phyloP scores from a whole-genome alignment of 306 rosid species.

The Cucumis melo region DNA sequence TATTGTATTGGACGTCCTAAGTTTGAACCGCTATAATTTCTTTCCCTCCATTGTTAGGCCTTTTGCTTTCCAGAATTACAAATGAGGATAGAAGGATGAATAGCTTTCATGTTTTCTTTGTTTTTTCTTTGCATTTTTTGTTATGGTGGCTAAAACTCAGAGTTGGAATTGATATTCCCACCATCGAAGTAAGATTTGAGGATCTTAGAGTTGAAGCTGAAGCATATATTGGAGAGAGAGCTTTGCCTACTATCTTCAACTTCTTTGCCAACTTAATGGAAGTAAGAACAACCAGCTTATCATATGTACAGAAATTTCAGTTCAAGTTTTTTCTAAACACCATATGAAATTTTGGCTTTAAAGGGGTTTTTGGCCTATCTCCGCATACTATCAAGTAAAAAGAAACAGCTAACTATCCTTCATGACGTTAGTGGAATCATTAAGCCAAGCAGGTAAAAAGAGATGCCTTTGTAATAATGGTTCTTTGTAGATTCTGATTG shows the following conservation, averaged over 20 bases:
- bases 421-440: conserved; percentile 24
- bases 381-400: conserved; percentile 16
- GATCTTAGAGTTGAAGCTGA: conserved; percentile 12
- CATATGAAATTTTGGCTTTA: neutral
- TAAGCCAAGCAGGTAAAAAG: conserved; percentile 26
- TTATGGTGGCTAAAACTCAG: neutral
- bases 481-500: neutral
- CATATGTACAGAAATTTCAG: neutral
- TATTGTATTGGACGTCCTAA: neutral
- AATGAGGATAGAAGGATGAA: neutral
- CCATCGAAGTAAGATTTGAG: conserved; percentile 14
- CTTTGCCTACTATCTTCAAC: conserved; percentile 13
- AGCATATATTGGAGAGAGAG: conserved; percentile 10
- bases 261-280: conserved; percentile 2
- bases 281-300: neutral
- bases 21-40: neutral
- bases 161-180: conserved; percentile 10
- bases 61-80: neutral
- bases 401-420: conserved; percentile 19
- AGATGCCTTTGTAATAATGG: neutral
- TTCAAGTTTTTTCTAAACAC: neutral
- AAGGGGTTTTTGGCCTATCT: conserved; percentile 20
- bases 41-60: neutral
- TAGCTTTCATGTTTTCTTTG: neutral
- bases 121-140: neutral